Evolutionary conservation across 495 filamentous ascomycete genomes (phyloP), one percentile per base, ranked within the genome.

Genomic region (Penicillium macrosclerotiorum): DNA sequence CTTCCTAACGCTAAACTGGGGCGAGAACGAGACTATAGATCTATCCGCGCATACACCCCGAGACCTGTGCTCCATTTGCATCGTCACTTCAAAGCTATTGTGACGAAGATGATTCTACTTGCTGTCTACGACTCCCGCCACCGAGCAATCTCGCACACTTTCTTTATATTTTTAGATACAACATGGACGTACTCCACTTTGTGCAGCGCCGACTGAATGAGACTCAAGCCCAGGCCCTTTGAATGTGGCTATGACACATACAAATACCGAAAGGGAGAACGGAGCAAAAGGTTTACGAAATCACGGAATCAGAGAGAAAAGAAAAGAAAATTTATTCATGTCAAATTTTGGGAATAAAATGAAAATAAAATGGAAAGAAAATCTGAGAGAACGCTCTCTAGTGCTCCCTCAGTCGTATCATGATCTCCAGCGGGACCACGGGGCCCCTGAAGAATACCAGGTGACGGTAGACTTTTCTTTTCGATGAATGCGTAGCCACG

Each of bases 31-130:
- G 4, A 23, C 5, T 12, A 11, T 36, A 59, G 60, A 31, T 61
- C 8, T 58, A 47, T 20, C 57, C 60, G 17, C 60, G 60, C 6
- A 31, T 61, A 17, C 52, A 63, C 33, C 49, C 60, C 1, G 54
- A 51, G 29, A 47, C 44, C 17, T 63, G 60, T 26, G 25, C 46
- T 5, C 48, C 54, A 3, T 63, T 31, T 11, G 37, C 36, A 9
- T 14, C 16, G 0, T 58, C 57, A 1, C 38, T 63, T 4, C 48
- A 54, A 2, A 52, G 39, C 37, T 63, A 63, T 39, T 63, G 60
- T 20, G 60, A 63, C 32, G 41, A 46, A 2, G 57, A 51, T 17
- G 60, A 61, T 32, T 22, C 27, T 1, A 36, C 50, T 36, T 63
- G 60, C 26, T 63, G 60, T 37, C 31, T 52, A 19, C 30, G 25